Percentiles rank a stretch among this genome's conserved stretches.
Conservation (phyloP, 2,329 filamentous ascomycete species). For the Alternaria sp. region DNA sequence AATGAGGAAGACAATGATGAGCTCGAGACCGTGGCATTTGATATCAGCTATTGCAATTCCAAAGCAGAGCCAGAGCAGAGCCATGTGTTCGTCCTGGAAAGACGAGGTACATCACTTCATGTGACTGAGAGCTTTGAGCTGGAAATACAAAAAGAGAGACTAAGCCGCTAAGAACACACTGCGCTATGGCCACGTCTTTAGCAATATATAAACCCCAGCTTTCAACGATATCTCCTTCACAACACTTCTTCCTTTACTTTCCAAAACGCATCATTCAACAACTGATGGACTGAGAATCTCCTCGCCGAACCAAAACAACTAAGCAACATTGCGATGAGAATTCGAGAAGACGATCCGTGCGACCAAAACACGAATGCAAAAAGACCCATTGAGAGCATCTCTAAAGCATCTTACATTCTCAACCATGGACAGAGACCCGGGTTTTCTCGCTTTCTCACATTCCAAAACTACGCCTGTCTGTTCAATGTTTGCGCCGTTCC, state of each 20-base stretch:
- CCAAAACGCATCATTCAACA: neutral
- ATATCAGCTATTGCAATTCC: neutral
- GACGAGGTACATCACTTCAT: neutral
- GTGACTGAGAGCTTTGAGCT: neutral
- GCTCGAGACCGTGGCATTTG: neutral
- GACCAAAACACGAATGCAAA: neutral
- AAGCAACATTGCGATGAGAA: accelerated
- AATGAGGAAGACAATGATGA: too few species aligned
- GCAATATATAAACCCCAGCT: neutral
- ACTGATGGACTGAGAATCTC: neutral
- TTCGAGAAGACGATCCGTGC: neutral
- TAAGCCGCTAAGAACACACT: neutral
- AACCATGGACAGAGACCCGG: too few species aligned
- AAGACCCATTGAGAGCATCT: too few species aligned
- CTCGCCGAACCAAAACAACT: neutral
- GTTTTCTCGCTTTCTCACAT: too few species aligned
- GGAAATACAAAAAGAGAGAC: neutral
- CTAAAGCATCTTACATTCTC: too few species aligned
- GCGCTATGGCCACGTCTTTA: neutral
- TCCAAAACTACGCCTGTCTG: too few species aligned
- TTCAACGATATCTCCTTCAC: neutral
- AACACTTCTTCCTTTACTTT: neutral
- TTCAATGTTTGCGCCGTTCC: too few species aligned
- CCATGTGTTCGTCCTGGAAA: neutral
- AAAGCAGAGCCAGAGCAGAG: neutral